Evolutionary conservation across 2,329 filamentous ascomycete genomes (phyloP), one percentile per base, ranked within the genome.

Genomic region (Helotiales sp.): DNA sequence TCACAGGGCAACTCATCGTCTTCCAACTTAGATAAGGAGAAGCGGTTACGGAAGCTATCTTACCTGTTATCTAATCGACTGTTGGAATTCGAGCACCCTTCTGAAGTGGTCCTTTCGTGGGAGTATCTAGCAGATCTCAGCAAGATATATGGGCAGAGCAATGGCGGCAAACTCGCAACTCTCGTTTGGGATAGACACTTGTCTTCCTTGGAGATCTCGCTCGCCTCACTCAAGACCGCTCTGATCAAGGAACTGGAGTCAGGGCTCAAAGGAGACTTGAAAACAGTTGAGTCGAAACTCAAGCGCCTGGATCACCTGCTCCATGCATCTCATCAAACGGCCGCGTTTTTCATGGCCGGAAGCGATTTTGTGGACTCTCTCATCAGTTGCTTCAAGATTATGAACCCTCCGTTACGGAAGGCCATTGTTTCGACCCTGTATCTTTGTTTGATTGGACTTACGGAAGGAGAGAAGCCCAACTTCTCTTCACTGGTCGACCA

Each of bases 341-440:
- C 85, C 22, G 80, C 82, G 1, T 82, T 92, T 72, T 89, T 97
- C 73, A 86, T 97, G 72, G 91, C 91, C 0, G 95, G 95, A 0
- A 93, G 91, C 60, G 95, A 97, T 79, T 95, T 96, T 73, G 79
- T 97, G 22, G 95, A 97, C 77, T 88, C 91, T 0, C 83, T 97
- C 13, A 82, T 87, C 43, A 81, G 81, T 59, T 89, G 89, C 69
- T 94, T 90, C 78, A 84, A 82, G 58, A 84, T 89, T 65, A 88
- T 87, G 78, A 87, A 89, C 65, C 85, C 86, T 20, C 84, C 85
- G 0, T 74, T 93, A 50, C 87, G 89, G 66, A 91, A 87, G 70
- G 84, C 86, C 17, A 85, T 97, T 32, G 84, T 94, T 55, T 88
- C 91, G 1, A 90, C 91, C 3, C 82, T 87, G 13, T 97, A 96